Conservation (phyloP, 163 green algal species). For the Prototheca cutis region DNA sequence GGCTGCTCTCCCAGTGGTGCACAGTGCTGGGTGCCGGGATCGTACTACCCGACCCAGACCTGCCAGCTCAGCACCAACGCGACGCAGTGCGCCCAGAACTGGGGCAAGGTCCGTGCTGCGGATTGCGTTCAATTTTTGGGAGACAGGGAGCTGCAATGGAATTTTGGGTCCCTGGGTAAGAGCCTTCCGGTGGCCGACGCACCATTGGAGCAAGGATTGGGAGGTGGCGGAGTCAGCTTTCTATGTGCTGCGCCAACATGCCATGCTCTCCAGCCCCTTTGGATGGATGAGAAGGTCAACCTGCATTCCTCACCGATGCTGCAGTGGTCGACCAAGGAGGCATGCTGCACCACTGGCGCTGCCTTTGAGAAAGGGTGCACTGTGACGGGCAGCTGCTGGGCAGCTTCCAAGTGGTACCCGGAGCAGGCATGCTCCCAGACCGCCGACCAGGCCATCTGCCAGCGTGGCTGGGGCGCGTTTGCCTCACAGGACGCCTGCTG, state of each 20-base stretch:
- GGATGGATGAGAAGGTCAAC: too few species aligned
- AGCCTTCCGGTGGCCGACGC: too few species aligned
- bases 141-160: too few species aligned
- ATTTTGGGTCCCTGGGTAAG: too few species aligned
- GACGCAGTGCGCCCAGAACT: slow-evolving; percentile 16
- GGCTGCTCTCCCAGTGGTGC: not conserved
- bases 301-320: not conserved
- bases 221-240: too few species aligned
- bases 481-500: slow-evolving; percentile 11
- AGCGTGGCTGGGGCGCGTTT: slow-evolving; percentile 15
- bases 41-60: slow-evolving; percentile 13
- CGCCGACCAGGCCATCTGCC: slow-evolving; percentile 14
- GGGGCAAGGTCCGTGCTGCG: slow-evolving; percentile 14
- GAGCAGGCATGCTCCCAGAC: slow-evolving; percentile 3
- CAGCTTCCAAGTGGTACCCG: slow-evolving; percentile 7
- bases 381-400: slow-evolving; percentile 13
- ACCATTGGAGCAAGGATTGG: too few species aligned
- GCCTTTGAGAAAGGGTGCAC: slow-evolving; percentile 20
- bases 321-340: slow-evolving; percentile 9
- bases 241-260: too few species aligned
- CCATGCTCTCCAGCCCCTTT: too few species aligned
- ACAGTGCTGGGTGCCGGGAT: slow-evolving; percentile 9
- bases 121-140: too few species aligned
- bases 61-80: slow-evolving; percentile 16
- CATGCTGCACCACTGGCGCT: slow-evolving; percentile 18